Evolutionary conservation across 345 rosid species (phyloP).

Genomic region (Brassica rapa): DNA sequence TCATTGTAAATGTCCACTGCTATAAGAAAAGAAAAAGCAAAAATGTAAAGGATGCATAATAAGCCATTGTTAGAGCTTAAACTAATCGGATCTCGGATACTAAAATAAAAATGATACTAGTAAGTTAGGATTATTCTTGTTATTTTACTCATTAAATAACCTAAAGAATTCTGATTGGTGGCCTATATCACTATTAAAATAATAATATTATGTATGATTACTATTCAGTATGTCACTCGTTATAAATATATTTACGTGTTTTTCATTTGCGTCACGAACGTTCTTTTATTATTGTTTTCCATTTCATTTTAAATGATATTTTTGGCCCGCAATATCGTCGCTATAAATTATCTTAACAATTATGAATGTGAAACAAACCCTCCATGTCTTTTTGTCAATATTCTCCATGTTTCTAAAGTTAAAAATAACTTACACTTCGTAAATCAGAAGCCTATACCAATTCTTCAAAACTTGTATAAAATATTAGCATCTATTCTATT

Average conservation of each 20-base stretch:
- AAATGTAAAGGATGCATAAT: background rate
- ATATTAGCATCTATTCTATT: slow-evolving; percentile 12
- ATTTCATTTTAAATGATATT: slow-evolving; percentile 12
- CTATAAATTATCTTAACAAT: slow-evolving; percentile 15
- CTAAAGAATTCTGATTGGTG: slow-evolving; percentile 35
- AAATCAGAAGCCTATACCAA: slow-evolving; percentile 3
- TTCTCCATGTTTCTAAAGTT: slow-evolving; percentile 18
- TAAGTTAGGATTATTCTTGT: slow-evolving; percentile 8
- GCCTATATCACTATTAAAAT: slow-evolving; percentile 23
- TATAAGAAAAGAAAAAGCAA: background rate
- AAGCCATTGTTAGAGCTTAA: background rate
- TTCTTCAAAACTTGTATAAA: background rate
- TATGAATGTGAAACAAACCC: slow-evolving; percentile 35
- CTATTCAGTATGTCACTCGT: slow-evolving; percentile 37
- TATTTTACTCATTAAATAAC: slow-evolving; percentile 2
- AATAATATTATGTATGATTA: slow-evolving; percentile 17
- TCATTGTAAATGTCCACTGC: background rate
- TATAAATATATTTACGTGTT: slow-evolving; percentile 39
- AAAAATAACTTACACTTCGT: slow-evolving; percentile 15
- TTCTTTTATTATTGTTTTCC: slow-evolving; percentile 27
- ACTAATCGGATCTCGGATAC: background rate
- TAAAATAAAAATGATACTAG: background rate
- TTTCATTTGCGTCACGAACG: slow-evolving; percentile 38
- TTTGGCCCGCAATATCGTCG: slow-evolving; percentile 40
- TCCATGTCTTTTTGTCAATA: slow-evolving; percentile 2